Evolutionary conservation across 2,329 filamentous ascomycete genomes (phyloP).

Genomic region (Chrysosporium keratinophilum): DNA sequence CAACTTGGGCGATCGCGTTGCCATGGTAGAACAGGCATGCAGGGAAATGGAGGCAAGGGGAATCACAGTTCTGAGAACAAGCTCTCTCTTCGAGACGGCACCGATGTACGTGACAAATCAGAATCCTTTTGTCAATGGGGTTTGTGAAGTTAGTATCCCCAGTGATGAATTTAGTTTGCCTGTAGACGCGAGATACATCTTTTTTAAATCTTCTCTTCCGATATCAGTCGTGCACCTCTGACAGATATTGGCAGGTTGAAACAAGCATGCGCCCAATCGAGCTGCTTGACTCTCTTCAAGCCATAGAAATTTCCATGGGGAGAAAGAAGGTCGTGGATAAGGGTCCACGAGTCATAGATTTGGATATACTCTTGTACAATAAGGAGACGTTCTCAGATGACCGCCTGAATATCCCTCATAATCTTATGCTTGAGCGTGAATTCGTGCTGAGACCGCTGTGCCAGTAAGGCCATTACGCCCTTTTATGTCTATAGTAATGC

Average conservation of each 20-base stretch:
- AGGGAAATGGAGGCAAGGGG: slow-evolving; percentile 61
- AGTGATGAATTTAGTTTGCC: neutral
- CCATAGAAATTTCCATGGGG: slow-evolving; percentile 69
- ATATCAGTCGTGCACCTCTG: slow-evolving; percentile 6
- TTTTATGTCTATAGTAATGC: neutral
- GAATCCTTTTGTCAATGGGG: slow-evolving; percentile 79
- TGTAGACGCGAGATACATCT: slow-evolving; percentile 4
- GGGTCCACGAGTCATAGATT: slow-evolving; percentile 84
- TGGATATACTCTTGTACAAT: slow-evolving; percentile 82
- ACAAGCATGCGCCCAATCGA: slow-evolving; percentile 64
- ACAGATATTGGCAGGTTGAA: slow-evolving; percentile 52
- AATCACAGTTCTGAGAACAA: slow-evolving; percentile 68
- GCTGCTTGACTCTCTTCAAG: slow-evolving; percentile 70
- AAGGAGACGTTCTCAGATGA: slow-evolving; percentile 55
- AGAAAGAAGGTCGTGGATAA: slow-evolving; percentile 81
- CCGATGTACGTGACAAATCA: slow-evolving; percentile 96
- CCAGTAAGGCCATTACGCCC: slow-evolving; percentile 26
- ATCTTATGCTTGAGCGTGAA: slow-evolving; percentile 75
- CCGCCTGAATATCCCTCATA: slow-evolving; percentile 74
- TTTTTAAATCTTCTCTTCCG: neutral
- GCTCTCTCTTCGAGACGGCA: slow-evolving; percentile 83
- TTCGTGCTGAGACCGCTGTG: slow-evolving; percentile 84
- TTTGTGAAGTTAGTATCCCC: slow-evolving; percentile 61
- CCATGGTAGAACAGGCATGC: slow-evolving; percentile 76
- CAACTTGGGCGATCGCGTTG: slow-evolving; percentile 78